Evolutionary conservation across 2,329 filamentous ascomycete species (phyloP), one percentile per base, ranked within the genome.

Genomic region (Rosellinia necatrix): DNA sequence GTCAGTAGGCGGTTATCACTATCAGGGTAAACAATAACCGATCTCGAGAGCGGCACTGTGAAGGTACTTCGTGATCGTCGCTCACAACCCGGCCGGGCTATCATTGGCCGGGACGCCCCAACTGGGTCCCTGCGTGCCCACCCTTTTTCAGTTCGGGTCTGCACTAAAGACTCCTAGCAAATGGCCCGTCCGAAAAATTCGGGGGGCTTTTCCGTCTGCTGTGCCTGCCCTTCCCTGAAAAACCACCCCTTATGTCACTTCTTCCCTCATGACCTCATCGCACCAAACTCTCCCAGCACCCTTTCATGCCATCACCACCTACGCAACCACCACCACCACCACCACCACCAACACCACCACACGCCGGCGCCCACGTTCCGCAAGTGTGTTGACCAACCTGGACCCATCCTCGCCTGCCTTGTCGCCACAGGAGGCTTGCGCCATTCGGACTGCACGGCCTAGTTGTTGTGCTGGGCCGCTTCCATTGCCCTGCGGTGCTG

Each of bases 211-310:
- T 68, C 65, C 65, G 69, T 70, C 69, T 71, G 69, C 69, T 70
- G 70, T 72, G 69, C 66, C 64, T 70, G 66, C 62, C 64, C 68
- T 62, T 68, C 66, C 65, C 62, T 68, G 66, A 67, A 68, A 69
- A 70, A 69, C 67, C 69, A 70, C 64, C 70, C 68, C 68, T 72
- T 72, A 72, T 72, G 70, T 72, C 70, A 72, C 70, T 72, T 72
- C 68, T 71, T 71, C 66, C 64, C 69, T 72, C 70, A 72, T 72
- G 70, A 72, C 70, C 70, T 72, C 70, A 72, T 72, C 70, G 70
- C 65, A 64, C 64, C 64, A 66, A 70, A 64, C 65, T 66, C 59
- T 54, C 56, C 42, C 55, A 53, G 51, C 59, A 59, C 63, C 57
- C 58, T 55, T 56, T 60, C 59, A 63, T 61, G 52, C 54, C 27